phyloP scores from a whole-genome alignment of 345 rosid species.

The Aegle marmelos region DNA sequence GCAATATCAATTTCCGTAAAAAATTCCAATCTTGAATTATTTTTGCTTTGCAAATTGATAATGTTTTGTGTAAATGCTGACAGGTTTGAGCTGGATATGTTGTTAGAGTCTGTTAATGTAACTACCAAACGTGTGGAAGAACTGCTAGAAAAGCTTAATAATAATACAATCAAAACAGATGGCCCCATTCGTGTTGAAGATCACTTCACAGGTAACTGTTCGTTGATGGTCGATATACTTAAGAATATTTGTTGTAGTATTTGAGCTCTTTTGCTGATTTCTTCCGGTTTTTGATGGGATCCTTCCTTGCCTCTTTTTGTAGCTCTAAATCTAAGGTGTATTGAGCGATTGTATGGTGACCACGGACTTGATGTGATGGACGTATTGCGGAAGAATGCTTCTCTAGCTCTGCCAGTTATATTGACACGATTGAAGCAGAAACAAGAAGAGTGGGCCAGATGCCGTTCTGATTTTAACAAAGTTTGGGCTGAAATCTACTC shows the following conservation, averaged over 20 bases:
- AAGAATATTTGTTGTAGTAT: slow-evolving; percentile 4
- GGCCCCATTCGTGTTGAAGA: slow-evolving; percentile 63
- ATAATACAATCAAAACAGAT: slow-evolving; percentile 55
- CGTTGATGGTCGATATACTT: slow-evolving; percentile 8
- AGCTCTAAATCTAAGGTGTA: slow-evolving; percentile 91
- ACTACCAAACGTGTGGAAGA: slow-evolving; percentile 86
- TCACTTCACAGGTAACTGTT: slow-evolving; percentile 73
- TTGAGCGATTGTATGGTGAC: slow-evolving; percentile 94
- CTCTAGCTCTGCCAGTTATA: slow-evolving; percentile 87
- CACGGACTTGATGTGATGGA: slow-evolving; percentile 98
- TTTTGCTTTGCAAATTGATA: slow-evolving; percentile 8
- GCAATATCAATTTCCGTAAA: background rate
- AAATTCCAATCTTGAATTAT: too few species aligned
- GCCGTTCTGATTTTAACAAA: slow-evolving; percentile 92
- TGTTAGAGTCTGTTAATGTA: slow-evolving; percentile 85
- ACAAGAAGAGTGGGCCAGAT: slow-evolving; percentile 94
- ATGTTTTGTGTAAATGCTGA: slow-evolving; percentile 17
- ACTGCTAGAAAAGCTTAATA: slow-evolving; percentile 66
- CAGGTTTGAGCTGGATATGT: slow-evolving; percentile 98
- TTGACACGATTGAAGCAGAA: slow-evolving; percentile 95
- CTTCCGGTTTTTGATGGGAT: slow-evolving; percentile 15
- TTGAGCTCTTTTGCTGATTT: slow-evolving; percentile 5
- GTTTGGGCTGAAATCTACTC: slow-evolving; percentile 97
- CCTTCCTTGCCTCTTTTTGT: slow-evolving; percentile 23
- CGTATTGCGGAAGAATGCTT: slow-evolving; percentile 73